These are phyloP conservation scores for Penicillium canescens DNA, from an alignment of 495 filamentous ascomycete species.

Conservation along the genomic window DNA sequence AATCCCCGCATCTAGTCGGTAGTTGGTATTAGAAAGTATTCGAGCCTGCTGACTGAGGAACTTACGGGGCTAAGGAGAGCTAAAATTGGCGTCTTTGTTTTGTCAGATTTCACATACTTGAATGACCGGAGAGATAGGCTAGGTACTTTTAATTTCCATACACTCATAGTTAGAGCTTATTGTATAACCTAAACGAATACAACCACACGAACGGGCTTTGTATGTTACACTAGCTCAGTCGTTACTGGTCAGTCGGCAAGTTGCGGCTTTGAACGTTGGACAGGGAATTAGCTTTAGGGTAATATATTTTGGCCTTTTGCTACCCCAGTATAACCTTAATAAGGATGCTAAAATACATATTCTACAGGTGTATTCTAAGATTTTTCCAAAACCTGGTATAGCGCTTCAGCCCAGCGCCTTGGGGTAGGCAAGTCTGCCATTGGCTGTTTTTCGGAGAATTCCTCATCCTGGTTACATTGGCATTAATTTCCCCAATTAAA, in stretches of 20 bases:
- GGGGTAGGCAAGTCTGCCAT: neutral
- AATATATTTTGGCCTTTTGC: neutral
- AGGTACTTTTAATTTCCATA: neutral
- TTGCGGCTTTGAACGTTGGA: neutral
- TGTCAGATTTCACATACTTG: constrained; percentile 1
- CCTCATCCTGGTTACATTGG: neutral
- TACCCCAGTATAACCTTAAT: neutral
- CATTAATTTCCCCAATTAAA: neutral
- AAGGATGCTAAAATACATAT: neutral
- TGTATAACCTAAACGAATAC: neutral
- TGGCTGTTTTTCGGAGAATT: constrained; percentile 1
- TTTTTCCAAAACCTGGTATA: neutral
- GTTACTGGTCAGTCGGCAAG: constrained; percentile 12
- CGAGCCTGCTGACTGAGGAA: constrained; percentile 1
- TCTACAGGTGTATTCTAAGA: neutral
- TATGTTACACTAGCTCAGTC: constrained; percentile 13
- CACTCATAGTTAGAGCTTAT: neutral
- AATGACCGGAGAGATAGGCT: constrained; percentile 1
- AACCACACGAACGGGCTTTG: constrained; percentile 6
- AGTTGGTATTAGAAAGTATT: neutral
- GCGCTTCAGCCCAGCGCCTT: neutral
- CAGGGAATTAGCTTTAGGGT: neutral
- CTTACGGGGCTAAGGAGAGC: constrained; percentile 1
- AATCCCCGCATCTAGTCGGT: neutral
- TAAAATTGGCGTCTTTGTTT: constrained; percentile 22